Percentiles rank a stretch among this genome's conserved stretches.
Conservation (phyloP, 2,329 filamentous ascomycete species). For the Diaporthe ampelina region DNA sequence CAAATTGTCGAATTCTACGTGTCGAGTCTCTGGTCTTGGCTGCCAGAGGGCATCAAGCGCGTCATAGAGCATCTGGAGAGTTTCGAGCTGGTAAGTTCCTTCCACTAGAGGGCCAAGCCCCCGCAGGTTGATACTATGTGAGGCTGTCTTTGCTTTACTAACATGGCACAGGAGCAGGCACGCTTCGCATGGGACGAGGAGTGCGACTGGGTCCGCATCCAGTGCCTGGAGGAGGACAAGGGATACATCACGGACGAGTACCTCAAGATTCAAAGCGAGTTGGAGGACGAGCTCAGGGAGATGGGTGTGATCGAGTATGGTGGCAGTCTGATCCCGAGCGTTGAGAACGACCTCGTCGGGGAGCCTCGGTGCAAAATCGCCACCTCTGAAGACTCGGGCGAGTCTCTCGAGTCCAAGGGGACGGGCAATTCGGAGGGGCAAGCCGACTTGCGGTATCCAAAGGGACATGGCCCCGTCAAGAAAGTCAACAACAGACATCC, state of each 20-base stretch:
- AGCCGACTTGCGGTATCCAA: not conserved
- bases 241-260: slow-evolving; percentile 22
- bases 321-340: not conserved
- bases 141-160: not conserved
- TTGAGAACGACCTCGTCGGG: not conserved
- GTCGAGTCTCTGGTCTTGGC: slow-evolving; percentile 47
- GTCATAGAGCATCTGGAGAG: slow-evolving; percentile 43
- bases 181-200: slow-evolving; percentile 45
- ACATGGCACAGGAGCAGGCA: slow-evolving; percentile 39
- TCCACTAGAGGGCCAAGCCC: not conserved
- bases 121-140: not conserved
- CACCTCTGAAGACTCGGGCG: not conserved
- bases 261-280: slow-evolving; percentile 10
- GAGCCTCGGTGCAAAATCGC: too few species aligned
- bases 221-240: slow-evolving; percentile 33
- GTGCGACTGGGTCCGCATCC: slow-evolving; percentile 20
- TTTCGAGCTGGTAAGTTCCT: slow-evolving; percentile 39
- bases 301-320: not conserved
- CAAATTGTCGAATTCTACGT: slow-evolving; percentile 45
- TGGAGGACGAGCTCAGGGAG: slow-evolving; percentile 54
- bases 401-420: not conserved
- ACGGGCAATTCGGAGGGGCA: not conserved
- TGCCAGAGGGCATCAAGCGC: slow-evolving; percentile 42
- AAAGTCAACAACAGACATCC: not conserved
- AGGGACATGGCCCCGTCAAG: not conserved